Conservation (phyloP, 768 basidiomycete genomes). For the Gymnopilus junonius region DNA sequence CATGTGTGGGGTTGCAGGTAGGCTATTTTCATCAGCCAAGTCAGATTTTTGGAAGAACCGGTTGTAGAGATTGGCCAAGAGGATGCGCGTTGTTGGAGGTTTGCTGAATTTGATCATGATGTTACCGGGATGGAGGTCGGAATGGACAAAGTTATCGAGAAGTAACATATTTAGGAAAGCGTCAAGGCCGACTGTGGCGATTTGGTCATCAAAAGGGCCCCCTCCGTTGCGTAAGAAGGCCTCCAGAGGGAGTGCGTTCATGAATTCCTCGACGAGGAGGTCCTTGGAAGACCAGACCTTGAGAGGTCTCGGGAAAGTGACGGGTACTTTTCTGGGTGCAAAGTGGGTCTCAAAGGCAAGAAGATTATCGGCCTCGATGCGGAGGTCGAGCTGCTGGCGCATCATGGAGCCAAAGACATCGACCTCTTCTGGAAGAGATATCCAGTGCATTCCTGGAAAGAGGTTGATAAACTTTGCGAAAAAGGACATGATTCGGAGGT, state of each 20-base stretch:
- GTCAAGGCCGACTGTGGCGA: constrained; percentile 93
- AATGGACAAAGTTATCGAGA: constrained; percentile 96
- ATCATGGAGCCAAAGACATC: constrained; percentile 96
- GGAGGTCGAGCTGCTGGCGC: constrained; percentile 90
- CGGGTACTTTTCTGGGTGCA: constrained; percentile 71
- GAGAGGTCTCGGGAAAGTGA: constrained; percentile 90
- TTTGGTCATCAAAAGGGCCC: constrained; percentile 85
- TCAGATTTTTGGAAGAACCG: constrained; percentile 47
- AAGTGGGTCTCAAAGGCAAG: constrained; percentile 88
- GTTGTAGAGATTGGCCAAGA: constrained; percentile 64
- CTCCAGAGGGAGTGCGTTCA: constrained; percentile 91
- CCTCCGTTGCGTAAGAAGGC: constrained; percentile 87
- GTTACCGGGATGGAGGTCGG: constrained; percentile 91
- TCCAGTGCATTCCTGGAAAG: constrained; percentile 94
- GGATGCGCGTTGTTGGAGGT: constrained; percentile 70
- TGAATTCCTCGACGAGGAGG: constrained; percentile 89
- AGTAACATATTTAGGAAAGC: constrained; percentile 98
- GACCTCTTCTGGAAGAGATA: constrained; percentile 95
- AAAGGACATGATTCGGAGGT: constrained; percentile 94
- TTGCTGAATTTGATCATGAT: constrained; percentile 98
- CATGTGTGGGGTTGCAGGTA: constrained; percentile 28
- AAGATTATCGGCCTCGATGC: constrained; percentile 90
- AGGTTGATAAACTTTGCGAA: constrained; percentile 80
- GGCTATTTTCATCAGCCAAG: constrained; percentile 23
- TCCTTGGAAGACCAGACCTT: constrained; percentile 80